Conservation (phyloP, 148 eudicot genomes). For the Hydrangea macrophylla region DNA sequence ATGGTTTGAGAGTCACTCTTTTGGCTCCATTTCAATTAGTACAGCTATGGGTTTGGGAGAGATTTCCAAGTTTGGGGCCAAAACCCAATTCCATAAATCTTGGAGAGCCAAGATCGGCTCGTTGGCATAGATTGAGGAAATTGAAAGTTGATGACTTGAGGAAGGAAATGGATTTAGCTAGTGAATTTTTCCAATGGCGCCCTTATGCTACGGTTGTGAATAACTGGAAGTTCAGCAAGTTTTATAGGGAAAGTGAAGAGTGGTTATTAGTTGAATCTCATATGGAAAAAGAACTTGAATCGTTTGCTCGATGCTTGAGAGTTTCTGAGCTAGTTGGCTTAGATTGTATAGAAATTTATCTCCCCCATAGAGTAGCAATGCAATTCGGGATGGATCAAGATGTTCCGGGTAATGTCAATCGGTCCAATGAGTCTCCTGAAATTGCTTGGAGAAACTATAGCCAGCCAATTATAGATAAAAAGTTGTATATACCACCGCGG, state of each 20-base stretch:
- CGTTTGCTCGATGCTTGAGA: constrained; percentile 8
- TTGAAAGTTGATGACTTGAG: background rate
- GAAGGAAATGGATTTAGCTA: background rate
- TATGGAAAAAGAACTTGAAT: constrained; percentile 8
- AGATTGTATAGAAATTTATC: constrained; percentile 15
- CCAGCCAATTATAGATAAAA: constrained; percentile 11
- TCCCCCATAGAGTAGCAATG: constrained; percentile 27
- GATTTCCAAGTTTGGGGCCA: constrained; percentile 25
- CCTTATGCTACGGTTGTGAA: background rate
- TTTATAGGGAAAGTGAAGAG: constrained; percentile 15
- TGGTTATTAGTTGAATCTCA: constrained; percentile 2
- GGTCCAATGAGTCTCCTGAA: background rate
- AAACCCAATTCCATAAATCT: background rate
- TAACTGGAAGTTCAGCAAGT: constrained; percentile 13
- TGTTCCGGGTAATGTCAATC: constrained; percentile 3
- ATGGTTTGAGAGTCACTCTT: background rate
- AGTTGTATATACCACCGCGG: constrained; percentile 12
- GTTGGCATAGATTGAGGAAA: constrained; percentile 26
- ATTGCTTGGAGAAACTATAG: constrained; percentile 19
- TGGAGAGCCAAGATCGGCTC: constrained; percentile 20
- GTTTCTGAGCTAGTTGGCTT: constrained; percentile 16
- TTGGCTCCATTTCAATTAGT: constrained; percentile 8
- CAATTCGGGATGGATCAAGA: constrained; percentile 30
- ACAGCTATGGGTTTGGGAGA: constrained; percentile 45
- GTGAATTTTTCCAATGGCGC: background rate